Evolutionary conservation across 2,329 filamentous ascomycete species (phyloP).

Genomic region (Exophiala lecanii-corni): DNA sequence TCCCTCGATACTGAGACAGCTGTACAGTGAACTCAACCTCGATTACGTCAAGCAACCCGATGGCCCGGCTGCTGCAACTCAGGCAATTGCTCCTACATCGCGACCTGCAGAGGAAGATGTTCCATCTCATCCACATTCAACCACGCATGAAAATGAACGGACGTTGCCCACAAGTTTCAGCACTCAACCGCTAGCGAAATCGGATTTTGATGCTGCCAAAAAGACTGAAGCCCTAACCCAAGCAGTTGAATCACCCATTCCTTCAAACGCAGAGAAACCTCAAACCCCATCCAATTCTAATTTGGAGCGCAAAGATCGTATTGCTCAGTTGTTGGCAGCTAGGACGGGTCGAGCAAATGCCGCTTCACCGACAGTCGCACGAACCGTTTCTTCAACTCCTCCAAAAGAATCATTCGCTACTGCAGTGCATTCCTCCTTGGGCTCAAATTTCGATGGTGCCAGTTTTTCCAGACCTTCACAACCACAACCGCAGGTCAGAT

Average conservation of each 20-base stretch:
- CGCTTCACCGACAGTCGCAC: no score
- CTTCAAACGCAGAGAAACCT: constrained; percentile 14
- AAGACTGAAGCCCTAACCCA: background rate
- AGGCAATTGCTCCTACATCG: background rate
- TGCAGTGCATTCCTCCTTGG: background rate
- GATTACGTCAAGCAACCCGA: constrained; percentile 26
- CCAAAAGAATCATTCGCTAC: constrained; percentile 27
- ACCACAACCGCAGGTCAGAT: no score
- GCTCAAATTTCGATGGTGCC: constrained; percentile 1
- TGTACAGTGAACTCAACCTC: constrained; percentile 67
- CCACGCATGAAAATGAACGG: background rate
- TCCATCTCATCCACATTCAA: background rate
- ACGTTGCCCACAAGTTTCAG: background rate
- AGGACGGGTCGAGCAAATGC: constrained; percentile 55
- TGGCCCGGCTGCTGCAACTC: background rate
- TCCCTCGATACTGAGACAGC: constrained; percentile 53
- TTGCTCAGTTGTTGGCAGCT: constrained; percentile 69
- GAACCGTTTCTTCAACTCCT: no score
- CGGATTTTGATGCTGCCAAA: no score
- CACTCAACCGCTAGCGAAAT: background rate
- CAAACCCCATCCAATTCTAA: constrained; percentile 36
- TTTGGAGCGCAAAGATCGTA: constrained; percentile 69
- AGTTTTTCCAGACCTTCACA: background rate
- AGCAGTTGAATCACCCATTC: constrained; percentile 4
- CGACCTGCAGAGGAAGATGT: background rate